Evolutionary conservation across 2,329 filamentous ascomycete genomes (phyloP), one percentile per base, ranked within the genome.

Genomic region (Fusarium sp.): DNA sequence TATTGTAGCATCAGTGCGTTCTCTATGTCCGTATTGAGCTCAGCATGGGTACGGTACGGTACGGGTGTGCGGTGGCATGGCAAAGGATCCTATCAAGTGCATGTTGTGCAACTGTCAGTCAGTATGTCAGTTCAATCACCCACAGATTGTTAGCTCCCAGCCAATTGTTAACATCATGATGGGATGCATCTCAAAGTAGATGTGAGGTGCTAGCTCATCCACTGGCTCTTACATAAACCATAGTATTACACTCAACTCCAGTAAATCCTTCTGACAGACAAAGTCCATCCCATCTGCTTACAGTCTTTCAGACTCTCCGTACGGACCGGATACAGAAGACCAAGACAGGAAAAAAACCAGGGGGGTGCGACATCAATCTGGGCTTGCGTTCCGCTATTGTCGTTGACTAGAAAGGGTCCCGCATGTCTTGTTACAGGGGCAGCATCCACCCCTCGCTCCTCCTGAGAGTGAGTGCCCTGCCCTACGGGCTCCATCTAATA

Each of bases 401-500:
- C 23, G 29, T 55, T 26, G 35, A 23, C 46, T 23, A 21, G 12
- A 21, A 52, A 52, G 39, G 33, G 39, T 38, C 46, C 44, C 55
- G 56, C 44, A 50, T 47, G 26, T 48, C 33, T n/a, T n/a, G 37
- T 23, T 41, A 52, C 63, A 65, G 54, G 54, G 55, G 46, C 29
- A 41, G 24, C n/a, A 29, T 20, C 16, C 20, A 48, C n/a, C 15
- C 49, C 62, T 54, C 47, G 46, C 66, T 66, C 55, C 47, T 48
- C 33, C 58, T 59, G 58, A 47, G 33, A 39, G 11, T 58, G 59
- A 46, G 3, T 26, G 50, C 42, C 57, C 60, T 69, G 66, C 66
- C 66, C 66, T 69, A 69, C 56, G 47, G 56, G 24, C 58, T 57
- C 37, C 53, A 62, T 61, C 53, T 29, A 23, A 49, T 60, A 43